Base-by-base conservation (phyloP, 352 stramenopile species). In the Phytophthora boehmeriae region DNA sequence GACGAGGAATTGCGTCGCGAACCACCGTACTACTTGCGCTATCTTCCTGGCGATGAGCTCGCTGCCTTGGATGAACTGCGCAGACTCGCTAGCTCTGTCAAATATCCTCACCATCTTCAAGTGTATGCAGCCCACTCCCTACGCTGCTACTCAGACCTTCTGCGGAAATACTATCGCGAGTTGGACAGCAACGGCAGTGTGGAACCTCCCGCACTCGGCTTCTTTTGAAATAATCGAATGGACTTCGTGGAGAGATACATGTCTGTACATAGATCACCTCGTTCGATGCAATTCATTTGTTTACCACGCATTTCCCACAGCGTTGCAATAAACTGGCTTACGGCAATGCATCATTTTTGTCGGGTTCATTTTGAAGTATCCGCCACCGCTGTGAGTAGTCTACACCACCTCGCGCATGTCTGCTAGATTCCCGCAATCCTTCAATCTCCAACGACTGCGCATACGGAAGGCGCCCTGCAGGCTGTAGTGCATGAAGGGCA, bases 381-480 rank as follows among this genome's bases (percentile, higher is more conserved):
- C 69, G 64, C 61, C 55, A 78, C 8, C 62, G 52, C 52, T 78
- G 73, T 8, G 76, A 76, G 59, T 84, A 84, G 45, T 78, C 69
- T 8, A 82, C 63, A 16, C 62, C 65, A 1, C 71, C 62, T 3
- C 75, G 53, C 16, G 71, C 68, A 35, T 79, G 74, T 42, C 66
- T 63, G 32, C 78, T 86, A 8, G 86, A 94, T 56, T 94, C 86
- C 3, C 86, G 83, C 9, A 94, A 28, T 0, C 86, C 86, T 68
- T 94, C 86, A 41, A 94, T 90, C 57, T 94, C 86, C 20, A 94
- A 73, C 11, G 68, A 88, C 32, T 88, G 82, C 8, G 86, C 86
- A 45, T 94, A 94, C n/a, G 83, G 86, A 51, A 94, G 59, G 1
- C 86, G 81, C 16, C 73, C 64, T 4, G 74, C 71, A 6, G 83